phyloP scores from a whole-genome alignment of 768 basidiomycete genomes.

The Gloeophyllum trabeum region DNA sequence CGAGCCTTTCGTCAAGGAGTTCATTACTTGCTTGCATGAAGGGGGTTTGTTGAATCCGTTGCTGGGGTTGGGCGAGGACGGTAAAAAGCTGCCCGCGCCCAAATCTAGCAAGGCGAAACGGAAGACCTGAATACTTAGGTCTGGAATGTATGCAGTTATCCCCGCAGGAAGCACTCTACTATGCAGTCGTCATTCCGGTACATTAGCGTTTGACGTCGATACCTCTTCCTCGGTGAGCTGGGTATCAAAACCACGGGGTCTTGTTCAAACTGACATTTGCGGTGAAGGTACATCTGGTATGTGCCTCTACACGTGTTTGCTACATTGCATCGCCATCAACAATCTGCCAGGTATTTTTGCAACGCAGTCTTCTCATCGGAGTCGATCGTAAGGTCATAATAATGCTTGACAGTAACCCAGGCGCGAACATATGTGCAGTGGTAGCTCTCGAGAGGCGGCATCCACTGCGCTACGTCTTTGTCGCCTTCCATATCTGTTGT shows the following conservation, averaged over 20 bases:
- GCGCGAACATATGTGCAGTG: constrained; percentile 42
- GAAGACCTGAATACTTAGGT: too few species aligned
- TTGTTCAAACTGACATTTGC: too few species aligned
- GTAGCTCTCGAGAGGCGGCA: constrained; percentile 36
- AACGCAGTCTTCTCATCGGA: constrained; percentile 39
- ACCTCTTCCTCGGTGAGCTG: too few species aligned
- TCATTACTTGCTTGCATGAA: constrained; percentile 27
- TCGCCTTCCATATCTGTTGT: constrained; percentile 32
- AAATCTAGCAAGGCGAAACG: background rate
- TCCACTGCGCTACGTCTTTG: constrained; percentile 38
- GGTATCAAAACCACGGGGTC: too few species aligned
- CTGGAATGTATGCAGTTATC: too few species aligned
- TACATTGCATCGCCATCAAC: constrained; percentile 13
- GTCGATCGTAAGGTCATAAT: constrained; percentile 36
- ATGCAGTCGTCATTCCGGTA: too few species aligned
- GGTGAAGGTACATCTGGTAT: too few species aligned
- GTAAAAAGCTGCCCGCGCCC: background rate
- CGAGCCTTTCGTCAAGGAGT: constrained; percentile 45
- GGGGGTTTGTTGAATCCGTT: constrained; percentile 35
- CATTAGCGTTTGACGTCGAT: too few species aligned
- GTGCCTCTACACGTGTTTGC: background rate
- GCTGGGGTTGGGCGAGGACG: constrained; percentile 16
- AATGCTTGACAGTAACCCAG: constrained; percentile 38
- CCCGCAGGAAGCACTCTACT: too few species aligned
- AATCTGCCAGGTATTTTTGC: constrained; percentile 23